Conservation (phyloP, 2,329 filamentous ascomycete species). For the Arthrobotrys sinensis region DNA sequence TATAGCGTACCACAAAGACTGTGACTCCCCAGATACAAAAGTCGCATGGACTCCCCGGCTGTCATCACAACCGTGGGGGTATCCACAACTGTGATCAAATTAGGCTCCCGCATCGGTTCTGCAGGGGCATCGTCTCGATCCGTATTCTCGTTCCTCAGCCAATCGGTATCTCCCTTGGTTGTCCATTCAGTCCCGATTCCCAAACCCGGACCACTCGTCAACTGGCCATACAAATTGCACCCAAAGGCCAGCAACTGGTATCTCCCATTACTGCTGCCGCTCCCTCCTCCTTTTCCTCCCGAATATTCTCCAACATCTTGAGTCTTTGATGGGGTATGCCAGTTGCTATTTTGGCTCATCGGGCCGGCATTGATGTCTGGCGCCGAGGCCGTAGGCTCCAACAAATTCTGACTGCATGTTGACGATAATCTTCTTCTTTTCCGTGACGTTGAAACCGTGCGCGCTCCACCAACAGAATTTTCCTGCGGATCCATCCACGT, state of each 20-base stretch:
- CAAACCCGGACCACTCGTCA: not conserved
- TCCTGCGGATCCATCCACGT: constrained; percentile 42
- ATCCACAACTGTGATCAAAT: constrained; percentile 45
- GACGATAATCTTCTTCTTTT: constrained; percentile 45
- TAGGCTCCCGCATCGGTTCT: constrained; percentile 40
- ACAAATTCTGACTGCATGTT: constrained; percentile 27
- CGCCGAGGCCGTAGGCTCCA: constrained; percentile 2
- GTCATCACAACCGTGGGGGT: constrained; percentile 43
- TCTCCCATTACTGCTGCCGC: not conserved
- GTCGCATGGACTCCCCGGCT: constrained; percentile 30
- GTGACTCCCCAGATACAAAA: constrained; percentile 44
- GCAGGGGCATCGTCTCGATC: constrained; percentile 28
- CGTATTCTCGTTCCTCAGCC: constrained; percentile 12
- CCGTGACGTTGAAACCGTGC: constrained; percentile 30
- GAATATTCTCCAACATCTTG: not conserved
- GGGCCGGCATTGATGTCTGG: not conserved
- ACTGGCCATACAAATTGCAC: constrained; percentile 45
- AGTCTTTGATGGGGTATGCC: not conserved
- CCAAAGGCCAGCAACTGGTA: constrained; percentile 37
- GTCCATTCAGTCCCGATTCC: constrained; percentile 27
- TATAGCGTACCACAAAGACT: constrained; percentile 46
- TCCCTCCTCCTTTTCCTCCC: not conserved
- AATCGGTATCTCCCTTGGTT: not conserved
- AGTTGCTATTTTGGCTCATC: not conserved
- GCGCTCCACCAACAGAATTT: constrained; percentile 4